Base-by-base conservation (phyloP, 352 stramenopile genomes). In the Pythium folliculosum region DNA sequence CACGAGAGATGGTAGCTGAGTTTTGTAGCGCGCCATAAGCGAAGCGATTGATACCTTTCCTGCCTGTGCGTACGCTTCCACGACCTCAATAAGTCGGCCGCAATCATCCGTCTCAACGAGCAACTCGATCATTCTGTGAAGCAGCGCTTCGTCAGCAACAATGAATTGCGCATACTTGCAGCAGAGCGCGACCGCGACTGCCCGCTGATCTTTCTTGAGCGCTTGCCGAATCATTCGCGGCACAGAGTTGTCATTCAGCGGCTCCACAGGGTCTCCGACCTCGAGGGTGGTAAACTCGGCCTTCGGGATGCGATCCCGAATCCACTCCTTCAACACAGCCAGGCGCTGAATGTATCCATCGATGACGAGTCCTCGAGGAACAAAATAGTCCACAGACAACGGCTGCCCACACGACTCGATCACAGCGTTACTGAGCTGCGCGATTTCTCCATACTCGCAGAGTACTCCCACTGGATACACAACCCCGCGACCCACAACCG, bases 61-160 rank as follows among this genome's bases (percentile, higher is more conserved):
- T 2, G 23, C 23, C 9, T 17, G 38, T 6, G 55, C 40, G 37
- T 62, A 32, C 16, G 55, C 55, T 30, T 44, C 32, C 17, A 67
- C 61, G 17, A 67, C 25, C 12, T 49, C 50, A 7, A 48, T 23
- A 32, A 56, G n/a, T 23, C 38, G 47, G 4, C 5, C 10, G 21
- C 30, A 59, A 10, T 61, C 37, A 7, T 67, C 61, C 16, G 52
- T 55, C 19, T 56, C 51, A 19, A 60, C 30, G 19, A 61, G 50
- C 32, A 32, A 19, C 9, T 65, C 45, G 32, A 66, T 21, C 32
- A 66, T 22, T 25, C 37, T 16, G 16, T 59, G 48, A 1, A 66
- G 9, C 13, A 50, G 49, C 1, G 47, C 32, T 43, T 43, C 38
- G 12, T 62, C 55, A 12, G 38, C 12, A 9, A 45, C 43, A 3